A percentile compares a stretch with the other conserved stretches of the same genome.
Conservation (phyloP, 331 rosid genomes). For the Phaseolus coccineus region DNA sequence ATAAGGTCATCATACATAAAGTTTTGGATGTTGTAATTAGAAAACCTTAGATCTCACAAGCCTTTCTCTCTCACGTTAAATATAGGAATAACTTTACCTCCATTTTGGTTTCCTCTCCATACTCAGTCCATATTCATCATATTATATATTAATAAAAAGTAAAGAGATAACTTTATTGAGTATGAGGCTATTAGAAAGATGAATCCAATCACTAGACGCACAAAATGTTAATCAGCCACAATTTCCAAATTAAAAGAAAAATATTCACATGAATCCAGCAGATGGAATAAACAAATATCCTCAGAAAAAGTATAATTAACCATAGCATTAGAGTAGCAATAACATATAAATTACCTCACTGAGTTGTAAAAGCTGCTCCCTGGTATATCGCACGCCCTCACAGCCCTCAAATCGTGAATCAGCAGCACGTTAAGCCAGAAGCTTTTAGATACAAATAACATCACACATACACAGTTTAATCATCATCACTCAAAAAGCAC, state of each 20-base stretch:
- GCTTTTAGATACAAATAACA: slow-evolving; percentile 10
- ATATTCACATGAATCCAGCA: neutral
- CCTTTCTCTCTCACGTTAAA: neutral
- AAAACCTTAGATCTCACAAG: neutral
- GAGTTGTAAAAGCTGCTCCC: slow-evolving; percentile 76
- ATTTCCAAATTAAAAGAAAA: neutral
- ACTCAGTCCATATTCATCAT: too few relatives aligned
- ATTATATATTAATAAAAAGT: too few relatives aligned
- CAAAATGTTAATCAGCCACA: neutral
- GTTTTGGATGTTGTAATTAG: neutral
- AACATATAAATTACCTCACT: slow-evolving; percentile 64
- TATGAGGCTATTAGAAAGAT: neutral
- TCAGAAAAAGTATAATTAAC: neutral
- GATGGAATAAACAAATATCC: neutral
- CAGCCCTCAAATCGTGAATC: slow-evolving; percentile 85
- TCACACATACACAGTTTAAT: neutral
- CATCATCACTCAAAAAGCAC: slow-evolving; percentile 20
- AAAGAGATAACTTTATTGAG: too few relatives aligned
- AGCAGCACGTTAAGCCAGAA: slow-evolving; percentile 62
- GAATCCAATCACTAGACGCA: neutral
- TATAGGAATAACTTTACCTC: neutral
- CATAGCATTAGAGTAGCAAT: slow-evolving; percentile 9
- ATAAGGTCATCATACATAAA: neutral
- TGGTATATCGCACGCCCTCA: slow-evolving; percentile 75
- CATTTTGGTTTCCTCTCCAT: neutral